Base-by-base conservation (phyloP, 2,329 filamentous ascomycete genomes). In the Colletotrichum cordylinicola region DNA sequence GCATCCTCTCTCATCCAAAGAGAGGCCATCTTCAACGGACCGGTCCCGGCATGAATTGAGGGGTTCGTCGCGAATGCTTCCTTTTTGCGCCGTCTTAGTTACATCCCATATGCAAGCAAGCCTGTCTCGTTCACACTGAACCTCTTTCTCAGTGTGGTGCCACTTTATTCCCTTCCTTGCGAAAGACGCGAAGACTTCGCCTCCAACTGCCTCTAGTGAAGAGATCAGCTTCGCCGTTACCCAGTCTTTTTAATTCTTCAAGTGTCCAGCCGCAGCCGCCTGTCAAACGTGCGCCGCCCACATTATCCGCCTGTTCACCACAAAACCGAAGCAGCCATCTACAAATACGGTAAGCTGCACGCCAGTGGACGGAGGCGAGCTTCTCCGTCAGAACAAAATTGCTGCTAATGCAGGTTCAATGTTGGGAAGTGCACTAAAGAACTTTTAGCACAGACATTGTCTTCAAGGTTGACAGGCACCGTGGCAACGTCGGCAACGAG, bases 271-370 rank as follows among this genome's bases (percentile, higher is more conserved):
- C 31, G 43, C n/a, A 27, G 58, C 58, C 67, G 52, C 18, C 67
- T 61, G 52, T 69, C 67, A 69, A 69, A 60, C 67, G n/a, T 58
- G 67, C 67, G 52, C 31, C 27, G 35, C 67, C 67, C 67, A 70
- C 37, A 35, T 52, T 29, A 33, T 67, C 56, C 24, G 33, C 37
- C 67, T 24, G 70, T 31, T 62, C 58, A 31, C 29, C 9, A 31
- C 18, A 39, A 7, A 58, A 64, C 21, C 43, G 43, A 52, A 29
- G 61, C 35, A 55, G 39, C 72, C 39, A 58, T 60, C 27, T 27
- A 75, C 68, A 24, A 71, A 74, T 61, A 39, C 35, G 33, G 72
- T 61, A 60, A 39, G 52, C 37, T 58, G 21, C 62, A 61, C 55
- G 52, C 61, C 33, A 29, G 56, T 18, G 52, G 15, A 37, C 39